Percentiles rank a stretch among this genome's conserved stretches.
Evolutionary conservation across 176 grass and related monocot species (phyloP).

Genomic region (Thalia dealbata): DNA sequence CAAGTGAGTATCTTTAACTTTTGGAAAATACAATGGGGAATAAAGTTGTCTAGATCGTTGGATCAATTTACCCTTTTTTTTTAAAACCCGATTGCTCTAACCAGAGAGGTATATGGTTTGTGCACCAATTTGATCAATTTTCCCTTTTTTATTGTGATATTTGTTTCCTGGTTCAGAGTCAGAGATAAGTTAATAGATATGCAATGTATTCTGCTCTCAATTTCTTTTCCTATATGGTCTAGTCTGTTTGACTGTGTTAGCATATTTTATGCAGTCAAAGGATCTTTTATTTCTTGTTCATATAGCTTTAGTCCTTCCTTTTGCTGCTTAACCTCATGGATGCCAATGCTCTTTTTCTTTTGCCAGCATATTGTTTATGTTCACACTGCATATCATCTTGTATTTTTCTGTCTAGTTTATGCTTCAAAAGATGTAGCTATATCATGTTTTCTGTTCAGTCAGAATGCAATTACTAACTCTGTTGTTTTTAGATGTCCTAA

Average conservation of each 20-base stretch:
- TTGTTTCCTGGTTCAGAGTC: background rate
- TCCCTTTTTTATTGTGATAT: background rate
- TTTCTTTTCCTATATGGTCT: background rate
- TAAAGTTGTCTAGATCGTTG: background rate
- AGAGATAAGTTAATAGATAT: background rate
- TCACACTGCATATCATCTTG: background rate
- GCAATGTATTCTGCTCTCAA: too few relatives aligned
- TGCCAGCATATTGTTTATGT: background rate
- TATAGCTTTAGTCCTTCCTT: background rate
- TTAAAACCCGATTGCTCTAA: too few relatives aligned
- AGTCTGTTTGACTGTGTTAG: background rate
- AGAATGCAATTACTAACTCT: background rate
- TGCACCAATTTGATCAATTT: too few relatives aligned
- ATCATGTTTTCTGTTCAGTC: background rate
- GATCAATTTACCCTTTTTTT: background rate
- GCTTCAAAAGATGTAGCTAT: background rate
- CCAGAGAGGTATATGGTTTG: too few relatives aligned
- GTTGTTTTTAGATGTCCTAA: slow-evolving; percentile 59
- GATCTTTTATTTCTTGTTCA: background rate
- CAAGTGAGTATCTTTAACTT: too few relatives aligned
- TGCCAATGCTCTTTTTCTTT: background rate
- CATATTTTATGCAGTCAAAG: background rate
- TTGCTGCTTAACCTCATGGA: background rate
- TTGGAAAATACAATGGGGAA: background rate
- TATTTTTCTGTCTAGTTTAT: background rate